Evolutionary conservation across 768 basidiomycete genomes (phyloP).

Genomic region (Suillus spraguei): DNA sequence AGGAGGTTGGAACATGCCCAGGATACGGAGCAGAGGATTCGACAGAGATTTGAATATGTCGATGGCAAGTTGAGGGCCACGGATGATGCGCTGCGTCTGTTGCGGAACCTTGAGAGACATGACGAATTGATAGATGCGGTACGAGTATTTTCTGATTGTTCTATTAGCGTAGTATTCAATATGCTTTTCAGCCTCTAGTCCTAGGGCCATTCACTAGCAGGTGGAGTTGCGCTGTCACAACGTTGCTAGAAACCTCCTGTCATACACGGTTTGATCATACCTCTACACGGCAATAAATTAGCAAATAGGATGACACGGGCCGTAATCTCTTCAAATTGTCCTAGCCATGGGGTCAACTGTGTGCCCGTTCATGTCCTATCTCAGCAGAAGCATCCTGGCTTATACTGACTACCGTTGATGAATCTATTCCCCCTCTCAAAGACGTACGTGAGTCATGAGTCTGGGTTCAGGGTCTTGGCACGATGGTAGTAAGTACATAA

Average conservation of each 20-base stretch:
- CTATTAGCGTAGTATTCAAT: background rate
- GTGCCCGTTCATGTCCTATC: background rate
- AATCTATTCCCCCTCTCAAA: background rate
- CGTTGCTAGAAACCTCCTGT: background rate
- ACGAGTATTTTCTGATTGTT: background rate
- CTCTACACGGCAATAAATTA: background rate
- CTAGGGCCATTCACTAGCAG: background rate
- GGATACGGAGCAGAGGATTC: slow-evolving; percentile 32
- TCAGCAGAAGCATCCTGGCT: background rate
- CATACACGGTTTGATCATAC: background rate
- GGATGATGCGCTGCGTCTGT: slow-evolving; percentile 22
- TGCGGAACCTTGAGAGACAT: slow-evolving; percentile 23
- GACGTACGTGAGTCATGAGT: background rate
- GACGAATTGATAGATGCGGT: background rate
- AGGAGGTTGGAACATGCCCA: slow-evolving; percentile 32
- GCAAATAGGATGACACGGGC: background rate
- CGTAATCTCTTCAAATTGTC: background rate
- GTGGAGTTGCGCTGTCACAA: background rate
- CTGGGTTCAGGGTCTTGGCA: background rate
- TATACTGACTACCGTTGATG: background rate
- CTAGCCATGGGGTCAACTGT: background rate
- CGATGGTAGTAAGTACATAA: background rate
- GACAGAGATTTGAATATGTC: slow-evolving; percentile 23
- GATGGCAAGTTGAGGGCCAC: slow-evolving; percentile 26
- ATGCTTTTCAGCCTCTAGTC: background rate